Conservation (phyloP, 2,329 filamentous ascomycete species). For the Fusarium sp. region DNA sequence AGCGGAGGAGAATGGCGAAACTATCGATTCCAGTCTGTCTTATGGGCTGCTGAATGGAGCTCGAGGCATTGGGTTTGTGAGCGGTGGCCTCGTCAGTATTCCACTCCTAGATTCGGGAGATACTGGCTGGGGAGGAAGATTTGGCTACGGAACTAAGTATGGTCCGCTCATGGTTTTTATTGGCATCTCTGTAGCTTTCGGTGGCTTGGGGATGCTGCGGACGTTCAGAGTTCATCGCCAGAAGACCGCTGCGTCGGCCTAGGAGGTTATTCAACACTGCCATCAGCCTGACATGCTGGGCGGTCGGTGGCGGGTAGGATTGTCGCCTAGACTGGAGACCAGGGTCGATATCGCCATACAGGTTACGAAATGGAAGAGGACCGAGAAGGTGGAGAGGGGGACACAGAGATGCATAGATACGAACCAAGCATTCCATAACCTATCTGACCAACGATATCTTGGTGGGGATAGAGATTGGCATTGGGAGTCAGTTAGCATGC, state of each 20-base stretch:
- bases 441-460: no score
- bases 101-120: not conserved
- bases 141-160: conserved; percentile 6
- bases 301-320: no score
- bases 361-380: no score
- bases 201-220: not conserved
- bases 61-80: conserved; percentile 3
- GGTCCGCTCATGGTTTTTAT: conserved; percentile 4
- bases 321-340: no score
- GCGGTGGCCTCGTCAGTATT: not conserved
- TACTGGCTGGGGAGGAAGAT: not conserved
- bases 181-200: not conserved
- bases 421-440: no score
- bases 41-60: conserved; percentile 6
- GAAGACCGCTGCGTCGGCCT: not conserved
- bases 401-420: no score
- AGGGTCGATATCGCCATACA: no score
- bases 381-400: no score
- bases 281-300: no score
- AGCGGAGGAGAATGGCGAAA: not conserved
- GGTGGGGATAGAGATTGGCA: no score
- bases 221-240: not conserved
- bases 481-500: no score
- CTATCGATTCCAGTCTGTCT: not conserved
- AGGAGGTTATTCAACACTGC: not conserved